Conservation (phyloP, 129 eudicot genomes). For the Flaveria brownii region DNA sequence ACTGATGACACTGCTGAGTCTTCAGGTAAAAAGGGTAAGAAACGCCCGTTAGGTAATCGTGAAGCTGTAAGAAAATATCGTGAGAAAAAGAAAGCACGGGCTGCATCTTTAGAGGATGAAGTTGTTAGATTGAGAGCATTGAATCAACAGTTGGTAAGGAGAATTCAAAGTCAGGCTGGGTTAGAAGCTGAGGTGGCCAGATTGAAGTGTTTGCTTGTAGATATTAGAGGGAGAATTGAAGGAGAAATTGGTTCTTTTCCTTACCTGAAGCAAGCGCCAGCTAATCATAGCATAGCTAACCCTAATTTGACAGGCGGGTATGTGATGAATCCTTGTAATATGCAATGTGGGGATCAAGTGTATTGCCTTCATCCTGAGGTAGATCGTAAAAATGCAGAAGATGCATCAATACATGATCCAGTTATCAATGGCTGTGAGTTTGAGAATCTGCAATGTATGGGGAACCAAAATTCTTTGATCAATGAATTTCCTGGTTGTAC, state of each 20-base stretch:
- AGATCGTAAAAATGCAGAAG: constrained; percentile 44
- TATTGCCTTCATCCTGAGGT: constrained; percentile 66
- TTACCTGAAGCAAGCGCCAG: constrained; percentile 52
- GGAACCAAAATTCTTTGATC: constrained; percentile 47
- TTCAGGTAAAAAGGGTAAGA: constrained; percentile 55
- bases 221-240: constrained; percentile 81
- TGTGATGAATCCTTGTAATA: constrained; percentile 73
- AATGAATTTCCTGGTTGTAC: constrained; percentile 34
- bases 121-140: constrained; percentile 67
- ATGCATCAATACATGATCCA: constrained; percentile 44
- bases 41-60: constrained; percentile 69
- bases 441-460: constrained; percentile 62
- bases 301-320: constrained; percentile 49
- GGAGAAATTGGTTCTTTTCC: constrained; percentile 92
- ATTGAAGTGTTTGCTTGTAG: constrained; percentile 90
- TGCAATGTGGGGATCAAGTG: constrained; percentile 70
- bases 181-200: constrained; percentile 81
- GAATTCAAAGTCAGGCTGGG: constrained; percentile 68
- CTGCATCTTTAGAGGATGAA: constrained; percentile 83
- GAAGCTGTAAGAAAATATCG: constrained; percentile 91
- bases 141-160: constrained; percentile 74
- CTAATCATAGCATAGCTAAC: constrained; percentile 42
- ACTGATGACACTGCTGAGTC: constrained; percentile 79
- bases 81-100: constrained; percentile 77
- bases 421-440: constrained; percentile 63